Evolutionary conservation across 179 eudicot genomes (phyloP), one percentile per base, ranked within the genome.

Genomic region (Silene coronaria): DNA sequence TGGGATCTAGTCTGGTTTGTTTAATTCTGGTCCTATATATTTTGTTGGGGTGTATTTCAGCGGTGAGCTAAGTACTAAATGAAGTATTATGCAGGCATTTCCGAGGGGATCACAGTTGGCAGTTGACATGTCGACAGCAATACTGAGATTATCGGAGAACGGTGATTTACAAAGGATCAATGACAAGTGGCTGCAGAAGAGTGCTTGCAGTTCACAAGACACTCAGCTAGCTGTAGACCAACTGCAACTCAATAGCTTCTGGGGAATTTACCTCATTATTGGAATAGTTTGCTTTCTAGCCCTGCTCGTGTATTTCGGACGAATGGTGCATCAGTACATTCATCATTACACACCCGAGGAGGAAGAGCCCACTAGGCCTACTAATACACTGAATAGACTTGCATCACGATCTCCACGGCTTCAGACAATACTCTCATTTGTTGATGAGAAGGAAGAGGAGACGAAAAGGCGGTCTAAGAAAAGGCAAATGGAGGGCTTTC

Each of bases 21-120:
- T 42, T 13, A 9, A 11, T 42, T 42, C 48, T 9, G 48, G 48
- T 42, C 48, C 48, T 42, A 42, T 53, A n/a, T n/a, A n/a, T n/a
- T n/a, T 14, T 53, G 7, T 14, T n/a, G 19, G 58, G 6, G 5
- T 59, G 19, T 17, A 59, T 59, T 7, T 21, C 4, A 53, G 7
- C 21, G 2, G 58, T 14, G 57, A 14, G 57, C 5, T 51, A 4
- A 53, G 58, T 53, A 53, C 58, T 53, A n/a, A 53, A 53, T 53
- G 58, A 14, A 53, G 58, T 53, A 53, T 53, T 42, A 55, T 42
- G 5, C 83, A 95, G 99, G 97, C 95, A 66, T 95, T 95, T 80
- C 97, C 93, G 4, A 82, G 91, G 69, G 97, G 89, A 74, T 95
- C 99, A n/a, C 93, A 90, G 22, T 84, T 92, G 84, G 91, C 97